Evolutionary conservation across 768 basidiomycete genomes (phyloP).

Genomic region (Xerocomellus intermedius): DNA sequence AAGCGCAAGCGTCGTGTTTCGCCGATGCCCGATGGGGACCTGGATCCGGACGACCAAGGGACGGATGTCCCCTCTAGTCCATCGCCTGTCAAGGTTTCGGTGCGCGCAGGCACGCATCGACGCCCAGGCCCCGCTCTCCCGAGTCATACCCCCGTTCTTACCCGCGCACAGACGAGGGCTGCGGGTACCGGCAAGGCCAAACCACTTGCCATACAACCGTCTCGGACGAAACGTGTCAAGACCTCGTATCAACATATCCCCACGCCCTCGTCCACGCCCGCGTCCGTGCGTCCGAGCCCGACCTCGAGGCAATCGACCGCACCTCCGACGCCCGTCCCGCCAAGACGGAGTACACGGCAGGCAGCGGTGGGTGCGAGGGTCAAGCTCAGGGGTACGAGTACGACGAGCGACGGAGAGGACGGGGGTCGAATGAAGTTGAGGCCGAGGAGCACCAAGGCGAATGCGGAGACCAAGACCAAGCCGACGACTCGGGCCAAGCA

Average conservation of each 20-base stretch:
- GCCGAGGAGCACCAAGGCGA: slow-evolving; percentile 10
- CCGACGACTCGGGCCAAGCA: slow-evolving; percentile 9
- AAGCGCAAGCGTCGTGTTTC: slow-evolving; percentile 26
- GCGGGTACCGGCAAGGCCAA: background rate
- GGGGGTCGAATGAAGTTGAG: slow-evolving; percentile 19
- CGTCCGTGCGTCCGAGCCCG: background rate
- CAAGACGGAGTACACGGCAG: slow-evolving; percentile 27
- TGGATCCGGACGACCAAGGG: slow-evolving; percentile 9
- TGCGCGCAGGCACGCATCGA: background rate
- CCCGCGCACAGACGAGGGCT: slow-evolving; percentile 17
- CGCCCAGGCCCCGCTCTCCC: background rate
- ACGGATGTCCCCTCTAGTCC: slow-evolving; percentile 25
- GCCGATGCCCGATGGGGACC: background rate
- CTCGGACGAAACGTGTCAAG: slow-evolving; percentile 18
- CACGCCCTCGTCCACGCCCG: slow-evolving; percentile 27
- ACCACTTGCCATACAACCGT: background rate
- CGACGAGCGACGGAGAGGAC: slow-evolving; percentile 9
- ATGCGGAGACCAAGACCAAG: slow-evolving; percentile 6
- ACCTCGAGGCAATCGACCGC: slow-evolving; percentile 11
- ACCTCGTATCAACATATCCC: slow-evolving; percentile 23
- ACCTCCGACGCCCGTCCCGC: slow-evolving; percentile 18
- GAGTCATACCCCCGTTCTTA: background rate
- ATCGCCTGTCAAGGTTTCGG: slow-evolving; percentile 31
- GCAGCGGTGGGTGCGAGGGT: slow-evolving; percentile 21
- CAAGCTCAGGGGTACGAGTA: slow-evolving; percentile 1